Evolutionary conservation across 2,329 filamentous ascomycete species (phyloP).

Genomic region (Thelonectria rubi): DNA sequence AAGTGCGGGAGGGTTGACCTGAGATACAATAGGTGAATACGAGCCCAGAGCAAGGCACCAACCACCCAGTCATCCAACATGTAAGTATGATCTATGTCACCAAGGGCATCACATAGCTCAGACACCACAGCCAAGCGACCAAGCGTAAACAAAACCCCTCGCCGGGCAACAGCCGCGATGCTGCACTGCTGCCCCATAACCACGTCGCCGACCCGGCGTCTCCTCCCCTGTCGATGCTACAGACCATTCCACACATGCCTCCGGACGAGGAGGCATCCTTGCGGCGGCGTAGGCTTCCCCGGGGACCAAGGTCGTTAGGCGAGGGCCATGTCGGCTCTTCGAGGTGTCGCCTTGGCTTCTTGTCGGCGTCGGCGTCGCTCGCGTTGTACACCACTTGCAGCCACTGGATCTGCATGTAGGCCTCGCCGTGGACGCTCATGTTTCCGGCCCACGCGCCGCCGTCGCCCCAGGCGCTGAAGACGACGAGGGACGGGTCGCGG

Average conservation of each 20-base stretch:
- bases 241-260: conserved; percentile 41
- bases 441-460: conserved; percentile 68
- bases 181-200: conserved; percentile 38
- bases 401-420: conserved; percentile 69
- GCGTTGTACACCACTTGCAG: conserved; percentile 67
- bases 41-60: too few species aligned
- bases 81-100: too few species aligned
- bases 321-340: background rate
- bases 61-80: too few species aligned
- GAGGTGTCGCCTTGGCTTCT: conserved; percentile 15
- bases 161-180: conserved; percentile 16
- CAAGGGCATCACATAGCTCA: too few species aligned
- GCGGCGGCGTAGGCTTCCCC: conserved; percentile 47
- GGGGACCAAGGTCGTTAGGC: conserved; percentile 29
- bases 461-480: conserved; percentile 70
- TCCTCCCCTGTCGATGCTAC: conserved; percentile 47
- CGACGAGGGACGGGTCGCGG: conserved; percentile 59
- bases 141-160: background rate
- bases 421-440: conserved; percentile 60
- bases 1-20: too few species aligned
- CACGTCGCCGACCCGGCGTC: conserved; percentile 37
- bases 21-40: too few species aligned
- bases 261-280: conserved; percentile 32
- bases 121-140: conserved; percentile 8
- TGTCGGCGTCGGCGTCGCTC: conserved; percentile 35